Conservation (phyloP, 2,329 filamentous ascomycete species). For the Colletotrichum costaricense region DNA sequence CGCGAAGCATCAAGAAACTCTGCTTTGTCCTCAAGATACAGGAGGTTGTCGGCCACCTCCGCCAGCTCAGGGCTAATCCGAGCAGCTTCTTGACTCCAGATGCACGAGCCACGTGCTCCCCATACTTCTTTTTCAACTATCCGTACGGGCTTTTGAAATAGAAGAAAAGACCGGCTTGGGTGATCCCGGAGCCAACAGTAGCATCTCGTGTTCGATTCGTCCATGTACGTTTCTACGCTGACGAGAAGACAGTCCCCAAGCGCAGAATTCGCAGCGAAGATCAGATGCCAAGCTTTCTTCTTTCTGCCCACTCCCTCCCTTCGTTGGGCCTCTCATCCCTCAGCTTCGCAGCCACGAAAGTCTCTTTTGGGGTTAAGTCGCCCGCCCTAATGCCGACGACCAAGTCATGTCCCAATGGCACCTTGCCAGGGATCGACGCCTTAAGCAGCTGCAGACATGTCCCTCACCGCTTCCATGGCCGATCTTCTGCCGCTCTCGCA, state of each 20-base stretch:
- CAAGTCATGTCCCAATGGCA: background rate
- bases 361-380: background rate
- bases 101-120: constrained; percentile 27
- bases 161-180: constrained; percentile 6
- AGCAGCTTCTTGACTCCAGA: background rate
- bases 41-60: background rate
- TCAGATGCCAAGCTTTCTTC: constrained; percentile 6
- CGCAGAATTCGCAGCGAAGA: background rate
- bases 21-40: background rate
- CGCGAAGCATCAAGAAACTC: background rate
- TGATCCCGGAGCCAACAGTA: constrained; percentile 1
- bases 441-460: background rate
- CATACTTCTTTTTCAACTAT: constrained; percentile 9
- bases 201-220: background rate
- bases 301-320: background rate
- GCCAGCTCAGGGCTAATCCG: background rate
- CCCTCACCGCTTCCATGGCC: constrained; percentile 1
- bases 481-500: background rate
- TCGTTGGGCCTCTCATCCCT: constrained; percentile 10
- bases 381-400: background rate
- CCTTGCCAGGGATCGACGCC: background rate
- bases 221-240: background rate
- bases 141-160: background rate
- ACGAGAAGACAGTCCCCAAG: background rate
- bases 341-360: background rate